Percentiles rank a stretch among this genome's conserved stretches.
Conservation (phyloP, 495 filamentous ascomycete species). For the Penicillium turbatum region DNA sequence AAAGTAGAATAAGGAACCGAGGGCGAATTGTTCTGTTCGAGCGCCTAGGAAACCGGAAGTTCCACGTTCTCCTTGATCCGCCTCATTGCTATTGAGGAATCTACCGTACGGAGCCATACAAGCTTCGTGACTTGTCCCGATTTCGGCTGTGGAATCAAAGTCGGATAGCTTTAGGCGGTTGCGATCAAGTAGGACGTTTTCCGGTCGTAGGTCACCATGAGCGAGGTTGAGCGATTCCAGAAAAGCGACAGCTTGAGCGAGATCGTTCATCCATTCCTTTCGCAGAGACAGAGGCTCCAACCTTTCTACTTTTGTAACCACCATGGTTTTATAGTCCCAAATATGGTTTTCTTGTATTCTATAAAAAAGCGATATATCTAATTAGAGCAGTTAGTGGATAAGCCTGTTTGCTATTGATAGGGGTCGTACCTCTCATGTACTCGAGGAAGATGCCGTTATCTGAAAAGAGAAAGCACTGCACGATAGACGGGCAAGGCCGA, state of each 20-base stretch:
- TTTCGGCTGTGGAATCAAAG: constrained; percentile 28
- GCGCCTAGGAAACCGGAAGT: constrained; percentile 28
- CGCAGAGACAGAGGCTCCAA: constrained; percentile 31
- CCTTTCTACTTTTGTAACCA: constrained; percentile 27
- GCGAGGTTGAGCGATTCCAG: constrained; percentile 37
- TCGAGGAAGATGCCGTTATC: constrained; percentile 39
- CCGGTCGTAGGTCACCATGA: constrained; percentile 30
- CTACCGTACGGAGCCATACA: constrained; percentile 25
- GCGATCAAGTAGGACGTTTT: constrained; percentile 28
- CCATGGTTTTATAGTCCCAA: constrained; percentile 10
- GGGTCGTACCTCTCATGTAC: constrained; percentile 32
- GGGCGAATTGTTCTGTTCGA: constrained; percentile 38
- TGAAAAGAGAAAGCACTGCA: constrained; percentile 28
- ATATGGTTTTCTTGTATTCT: constrained; percentile 11
- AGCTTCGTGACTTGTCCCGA: constrained; percentile 28
- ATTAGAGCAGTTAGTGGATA: constrained; percentile 3
- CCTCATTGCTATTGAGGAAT: constrained; percentile 24
- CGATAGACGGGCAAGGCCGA: constrained; percentile 31
- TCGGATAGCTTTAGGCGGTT: constrained; percentile 28
- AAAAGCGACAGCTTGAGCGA: constrained; percentile 37
- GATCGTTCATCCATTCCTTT: constrained; percentile 36
- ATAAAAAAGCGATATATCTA: constrained; percentile 8
- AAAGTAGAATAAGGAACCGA: constrained; percentile 39
- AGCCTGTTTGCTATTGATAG: neutral
- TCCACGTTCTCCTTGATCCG: constrained; percentile 23